Base-by-base conservation (phyloP, 805 yeast species). In the Yamadazyma paraphyllophila region DNA sequence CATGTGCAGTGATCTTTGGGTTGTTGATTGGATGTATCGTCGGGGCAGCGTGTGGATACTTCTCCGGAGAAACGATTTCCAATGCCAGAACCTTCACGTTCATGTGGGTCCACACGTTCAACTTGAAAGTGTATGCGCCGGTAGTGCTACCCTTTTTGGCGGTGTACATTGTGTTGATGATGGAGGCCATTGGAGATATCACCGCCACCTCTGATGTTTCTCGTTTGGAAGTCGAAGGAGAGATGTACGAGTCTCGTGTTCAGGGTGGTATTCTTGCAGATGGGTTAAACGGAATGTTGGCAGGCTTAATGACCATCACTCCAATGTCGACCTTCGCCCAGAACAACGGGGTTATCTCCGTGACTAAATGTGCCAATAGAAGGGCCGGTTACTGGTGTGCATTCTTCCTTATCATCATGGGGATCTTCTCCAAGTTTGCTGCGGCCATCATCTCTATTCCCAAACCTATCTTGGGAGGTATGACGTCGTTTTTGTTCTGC, bases 191-290 rank as follows among this genome's bases (percentile, higher is more conserved):
- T 60, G 97, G 97, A 64, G 97, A 90, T 65, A 85, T 90, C 60
- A 88, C 96, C 27, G 97, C 97, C 30, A 88, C 96, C 36, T 85
- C 88, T 47, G 97, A 90, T 65, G 97, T 91, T 15, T 87, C 96
- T 7, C 74, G 96, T 55, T 70, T 85, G 50, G 89, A 85, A 50
- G 90, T 88, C 47, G 91, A 85, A 60, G 97, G 97, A 52, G 82
- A 79, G 37, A 56, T 76, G 14, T 90, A 85, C 62, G 96, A 90
- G 55, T 80, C 91, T 13, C 75, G 97, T 65, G 77, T 91, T 53
- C 97, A 91, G 70, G 97, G 97, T 57, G 97, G 96, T 66, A 79
- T 90, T 38, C 73, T 90, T 30, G 94, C 95, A 14, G 96, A 90
- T 65, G 97, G 96, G 38, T 56, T 88, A 54, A 85, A 85, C 62